These are phyloP conservation scores for Violaceomyces palustris DNA, from an alignment of 1,284 basidiomycete species.

Conservation along the genomic window DNA sequence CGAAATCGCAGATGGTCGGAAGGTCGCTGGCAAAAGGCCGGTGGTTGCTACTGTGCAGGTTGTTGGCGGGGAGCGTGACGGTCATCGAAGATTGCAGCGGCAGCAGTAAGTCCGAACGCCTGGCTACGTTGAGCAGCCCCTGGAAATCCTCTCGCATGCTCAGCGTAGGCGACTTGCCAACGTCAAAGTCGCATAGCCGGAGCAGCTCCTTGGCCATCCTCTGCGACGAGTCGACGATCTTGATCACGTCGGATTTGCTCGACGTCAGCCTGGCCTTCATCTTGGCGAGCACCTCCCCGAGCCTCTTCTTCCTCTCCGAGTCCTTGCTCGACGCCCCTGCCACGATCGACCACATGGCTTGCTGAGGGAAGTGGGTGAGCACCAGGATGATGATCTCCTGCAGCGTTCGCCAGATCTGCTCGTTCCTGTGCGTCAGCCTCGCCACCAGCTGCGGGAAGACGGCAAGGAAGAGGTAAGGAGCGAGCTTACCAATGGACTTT, in stretches of 20 bases:
- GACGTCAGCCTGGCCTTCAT: too few species aligned
- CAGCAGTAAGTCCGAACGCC: conserved; percentile 55
- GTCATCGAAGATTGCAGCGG: conserved; percentile 90
- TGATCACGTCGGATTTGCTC: conserved; percentile 18
- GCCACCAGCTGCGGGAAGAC: conserved; percentile 97
- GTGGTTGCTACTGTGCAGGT: conserved; percentile 60
- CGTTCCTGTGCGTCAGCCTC: conserved; percentile 75
- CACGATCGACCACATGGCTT: conserved; percentile 88
- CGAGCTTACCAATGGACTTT: conserved; percentile 69
- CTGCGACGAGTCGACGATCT: conserved; percentile 34
- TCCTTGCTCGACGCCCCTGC: conserved; percentile 84
- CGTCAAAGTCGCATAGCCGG: conserved; percentile 40
- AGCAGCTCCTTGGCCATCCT: conserved; percentile 47
- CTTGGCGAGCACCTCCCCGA: conserved; percentile 60
- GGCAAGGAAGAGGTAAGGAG: conserved; percentile 72
- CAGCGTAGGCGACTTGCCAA: conserved; percentile 30
- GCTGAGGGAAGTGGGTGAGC: conserved; percentile 76
- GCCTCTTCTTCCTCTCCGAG: conserved; percentile 62
- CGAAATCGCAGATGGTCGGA: conserved; percentile 63
- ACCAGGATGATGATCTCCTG: conserved; percentile 69
- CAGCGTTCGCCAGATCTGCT: conserved; percentile 65
- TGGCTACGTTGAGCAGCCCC: conserved; percentile 26
- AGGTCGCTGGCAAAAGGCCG: conserved; percentile 75
- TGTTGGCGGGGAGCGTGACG: conserved; percentile 64
- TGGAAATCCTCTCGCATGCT: conserved; percentile 39